Base-by-base conservation (phyloP, 1,284 basidiomycete genomes). In the Cryptococcus sp. region DNA sequence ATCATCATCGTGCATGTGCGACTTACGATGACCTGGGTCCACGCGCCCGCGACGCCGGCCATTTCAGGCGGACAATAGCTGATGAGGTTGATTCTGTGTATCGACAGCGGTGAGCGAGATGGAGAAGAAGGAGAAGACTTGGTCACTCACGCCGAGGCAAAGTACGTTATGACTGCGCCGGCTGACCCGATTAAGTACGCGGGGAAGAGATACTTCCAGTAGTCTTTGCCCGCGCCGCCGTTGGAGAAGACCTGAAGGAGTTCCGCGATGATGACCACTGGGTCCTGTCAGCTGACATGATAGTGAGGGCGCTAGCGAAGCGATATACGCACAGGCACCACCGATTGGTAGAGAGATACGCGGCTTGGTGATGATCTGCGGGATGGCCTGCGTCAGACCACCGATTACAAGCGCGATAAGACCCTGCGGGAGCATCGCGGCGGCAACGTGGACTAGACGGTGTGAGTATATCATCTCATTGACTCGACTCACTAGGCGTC, bases 201-300 rank as follows among this genome's bases (percentile, higher is more conserved):
- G 4, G 72, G 72, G 62, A 78, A 76, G 48, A 62, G 60, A 59
- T 57, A 74, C 41, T 58, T 57, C 76, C 76, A 78, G 63, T 78
- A 78, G 54, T 75, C 65, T 42, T 57, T 67, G 3, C 72, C 72
- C 5, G 52, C 47, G 16, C 73, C 76, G 27, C 76, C 76, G 54
- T 73, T 61, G 1, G 70, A 72, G 58, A 61, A 72, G 23, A 72
- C 60, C 48, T 66, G 65, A 23, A 75, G 66, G 3, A 72, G 38
- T 41, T 70, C 64, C 22, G 60, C 64, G 27, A 55, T 57, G 53
- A 71, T 65, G 54, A 72, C 67, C 23, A 70, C 69, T 71, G 53
- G 4, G 42, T 45, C 22, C 15, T 15, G n/a, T 56, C 25, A 52
- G 43, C 41, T 50, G 2, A 30, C 20, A 22, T 16, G 35, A 17